Conservation (phyloP, 1,139 yeast species). For the Meyerozyma carpophila region DNA sequence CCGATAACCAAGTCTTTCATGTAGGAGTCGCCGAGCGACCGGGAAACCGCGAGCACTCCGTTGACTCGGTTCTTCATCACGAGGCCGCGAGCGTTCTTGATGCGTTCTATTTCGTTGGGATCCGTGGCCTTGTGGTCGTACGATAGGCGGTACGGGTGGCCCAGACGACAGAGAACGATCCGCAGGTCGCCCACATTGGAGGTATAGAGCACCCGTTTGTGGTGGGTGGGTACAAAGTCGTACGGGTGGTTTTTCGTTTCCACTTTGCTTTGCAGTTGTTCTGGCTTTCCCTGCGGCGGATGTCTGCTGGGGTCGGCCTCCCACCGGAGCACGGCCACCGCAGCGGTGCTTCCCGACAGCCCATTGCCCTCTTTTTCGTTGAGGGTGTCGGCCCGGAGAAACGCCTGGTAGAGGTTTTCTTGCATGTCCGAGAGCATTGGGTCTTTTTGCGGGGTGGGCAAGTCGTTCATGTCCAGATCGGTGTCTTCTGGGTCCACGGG, state of each 20-base stretch:
- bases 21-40: slow-evolving; percentile 92
- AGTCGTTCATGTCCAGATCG: not conserved
- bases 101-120: slow-evolving; percentile 66
- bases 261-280: not conserved
- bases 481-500: slow-evolving; percentile 6
- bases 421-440: slow-evolving; percentile 39
- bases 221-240: slow-evolving; percentile 45
- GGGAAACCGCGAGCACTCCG: slow-evolving; percentile 91
- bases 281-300: not conserved
- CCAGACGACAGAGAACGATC: slow-evolving; percentile 68
- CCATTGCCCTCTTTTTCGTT: slow-evolving; percentile 58
- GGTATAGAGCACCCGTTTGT: slow-evolving; percentile 75
- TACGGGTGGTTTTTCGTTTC: not conserved
- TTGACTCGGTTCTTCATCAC: slow-evolving; percentile 89
- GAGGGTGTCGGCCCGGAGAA: slow-evolving; percentile 67
- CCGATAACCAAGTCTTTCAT: slow-evolving; percentile 89
- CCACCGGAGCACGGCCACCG: slow-evolving; percentile 89
- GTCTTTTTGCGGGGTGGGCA: slow-evolving; percentile 1
- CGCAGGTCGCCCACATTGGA: slow-evolving; percentile 96
- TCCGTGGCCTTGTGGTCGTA: slow-evolving; percentile 96
- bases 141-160: slow-evolving; percentile 70
- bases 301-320: slow-evolving; percentile 29
- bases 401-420: slow-evolving; percentile 53
- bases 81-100: slow-evolving; percentile 76
- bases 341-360: slow-evolving; percentile 90